These are phyloP conservation scores for Yamadazyma scolyti DNA, from an alignment of 805 yeast genomes.

Conservation along the genomic window DNA sequence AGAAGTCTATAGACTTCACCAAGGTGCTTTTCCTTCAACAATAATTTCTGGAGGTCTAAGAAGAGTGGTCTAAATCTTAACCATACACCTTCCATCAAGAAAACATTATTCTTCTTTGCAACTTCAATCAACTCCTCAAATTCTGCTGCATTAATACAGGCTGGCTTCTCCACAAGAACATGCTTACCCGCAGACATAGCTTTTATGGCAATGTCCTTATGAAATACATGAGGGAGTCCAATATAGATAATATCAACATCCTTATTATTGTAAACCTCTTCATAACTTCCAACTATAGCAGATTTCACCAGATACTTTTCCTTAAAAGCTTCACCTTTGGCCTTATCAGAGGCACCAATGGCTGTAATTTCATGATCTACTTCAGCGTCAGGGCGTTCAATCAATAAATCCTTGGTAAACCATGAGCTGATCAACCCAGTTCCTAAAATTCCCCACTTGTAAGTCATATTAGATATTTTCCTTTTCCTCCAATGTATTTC, in stretches of 20 bases:
- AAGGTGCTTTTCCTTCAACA: constrained; percentile 36
- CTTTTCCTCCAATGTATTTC: background rate
- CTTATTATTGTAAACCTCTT: constrained; percentile 36
- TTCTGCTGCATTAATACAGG: constrained; percentile 44
- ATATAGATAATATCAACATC: constrained; percentile 47
- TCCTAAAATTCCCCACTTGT: constrained; percentile 45
- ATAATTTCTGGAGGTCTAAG: constrained; percentile 23
- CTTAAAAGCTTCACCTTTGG: constrained; percentile 21
- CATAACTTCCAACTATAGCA: constrained; percentile 27
- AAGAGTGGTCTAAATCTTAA: constrained; percentile 49
- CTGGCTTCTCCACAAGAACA: constrained; percentile 53
- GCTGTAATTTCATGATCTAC: constrained; percentile 28
- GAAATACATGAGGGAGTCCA: constrained; percentile 51
- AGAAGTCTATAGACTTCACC: constrained; percentile 45
- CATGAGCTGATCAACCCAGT: constrained; percentile 43
- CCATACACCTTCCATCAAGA: constrained; percentile 59
- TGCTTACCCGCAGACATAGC: constrained; percentile 45
- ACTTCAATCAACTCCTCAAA: constrained; percentile 34
- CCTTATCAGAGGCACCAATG: constrained; percentile 39
- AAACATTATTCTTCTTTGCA: constrained; percentile 40
- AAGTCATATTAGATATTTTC: constrained; percentile 1
- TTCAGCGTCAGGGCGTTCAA: constrained; percentile 15
- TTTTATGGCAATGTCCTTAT: constrained; percentile 38
- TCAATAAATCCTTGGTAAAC: constrained; percentile 23
- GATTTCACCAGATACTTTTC: constrained; percentile 18